These are phyloP conservation scores for Boletus reticulatus DNA, from an alignment of 768 basidiomycete species.

Conservation along the genomic window DNA sequence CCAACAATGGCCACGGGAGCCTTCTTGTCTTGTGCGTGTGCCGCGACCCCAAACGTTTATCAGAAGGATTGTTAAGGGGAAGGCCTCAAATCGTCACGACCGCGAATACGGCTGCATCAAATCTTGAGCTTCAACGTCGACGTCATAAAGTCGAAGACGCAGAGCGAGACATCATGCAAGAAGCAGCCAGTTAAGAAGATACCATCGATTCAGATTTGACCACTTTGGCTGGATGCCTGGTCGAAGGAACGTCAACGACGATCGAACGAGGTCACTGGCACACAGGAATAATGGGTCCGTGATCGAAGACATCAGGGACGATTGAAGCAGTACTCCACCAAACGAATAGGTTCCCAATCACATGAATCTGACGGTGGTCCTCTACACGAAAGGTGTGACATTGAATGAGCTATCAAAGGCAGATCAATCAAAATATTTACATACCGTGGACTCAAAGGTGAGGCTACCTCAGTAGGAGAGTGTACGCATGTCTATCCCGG, in stretches of 20 bases:
- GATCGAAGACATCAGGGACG: constrained; percentile 60
- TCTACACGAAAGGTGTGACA: constrained; percentile 96
- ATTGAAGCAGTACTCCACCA: constrained; percentile 84
- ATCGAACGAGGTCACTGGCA: constrained; percentile 54
- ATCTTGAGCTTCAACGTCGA: constrained; percentile 72
- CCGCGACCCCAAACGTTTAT: constrained; percentile 51
- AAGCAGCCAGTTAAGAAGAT: constrained; percentile 93
- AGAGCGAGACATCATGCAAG: constrained; percentile 96
- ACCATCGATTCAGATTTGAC: constrained; percentile 91
- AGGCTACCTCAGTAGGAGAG: constrained; percentile 91
- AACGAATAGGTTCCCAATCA: constrained; percentile 90
- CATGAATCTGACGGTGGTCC: constrained; percentile 92
- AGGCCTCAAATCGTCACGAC: constrained; percentile 69
- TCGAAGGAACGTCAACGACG: not conserved
- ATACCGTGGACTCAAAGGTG: constrained; percentile 86
- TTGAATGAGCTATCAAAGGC: constrained; percentile 3
- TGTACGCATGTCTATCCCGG: constrained; percentile 83
- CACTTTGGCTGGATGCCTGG: constrained; percentile 59
- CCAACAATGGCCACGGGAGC: constrained; percentile 45
- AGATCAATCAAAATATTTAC: not conserved
- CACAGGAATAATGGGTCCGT: constrained; percentile 63
- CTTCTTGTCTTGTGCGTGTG: constrained; percentile 30
- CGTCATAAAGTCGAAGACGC: constrained; percentile 83
- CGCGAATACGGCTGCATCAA: constrained; percentile 67
- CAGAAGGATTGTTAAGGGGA: constrained; percentile 35